Evolutionary conservation across 2,329 filamentous ascomycete genomes (phyloP).

Genomic region (Cladobotryum protrusum): DNA sequence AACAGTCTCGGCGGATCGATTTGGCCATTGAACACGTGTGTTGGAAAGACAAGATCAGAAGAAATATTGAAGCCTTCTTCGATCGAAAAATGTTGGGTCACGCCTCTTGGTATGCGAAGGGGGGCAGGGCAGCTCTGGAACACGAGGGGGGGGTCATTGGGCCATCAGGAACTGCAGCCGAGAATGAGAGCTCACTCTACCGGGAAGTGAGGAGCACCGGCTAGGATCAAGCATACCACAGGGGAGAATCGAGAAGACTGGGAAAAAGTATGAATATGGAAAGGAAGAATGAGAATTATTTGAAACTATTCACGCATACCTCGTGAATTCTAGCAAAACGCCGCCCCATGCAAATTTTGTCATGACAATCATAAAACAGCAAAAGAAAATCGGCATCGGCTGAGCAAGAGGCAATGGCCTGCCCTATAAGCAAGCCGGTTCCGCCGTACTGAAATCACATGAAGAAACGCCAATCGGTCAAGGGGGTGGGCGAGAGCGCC

Average conservation of each 20-base stretch:
- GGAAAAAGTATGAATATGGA: not conserved
- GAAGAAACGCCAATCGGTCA: not conserved
- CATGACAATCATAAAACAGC: slow-evolving; percentile 21
- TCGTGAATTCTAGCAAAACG: slow-evolving; percentile 25
- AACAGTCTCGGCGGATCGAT: too few relatives aligned
- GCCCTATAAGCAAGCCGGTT: not conserved
- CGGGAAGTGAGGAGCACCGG: too few relatives aligned
- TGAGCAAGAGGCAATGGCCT: not conserved
- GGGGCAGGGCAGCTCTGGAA: too few relatives aligned
- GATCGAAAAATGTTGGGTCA: not conserved
- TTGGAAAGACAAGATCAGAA: too few relatives aligned
- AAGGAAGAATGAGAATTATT: slow-evolving; percentile 4
- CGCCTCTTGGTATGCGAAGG: not conserved
- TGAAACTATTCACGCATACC: slow-evolving; percentile 28
- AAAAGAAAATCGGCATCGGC: not conserved
- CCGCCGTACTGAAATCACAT: not conserved
- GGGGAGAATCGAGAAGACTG: too few relatives aligned
- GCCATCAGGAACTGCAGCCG: too few relatives aligned
- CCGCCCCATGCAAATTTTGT: slow-evolving; percentile 22
- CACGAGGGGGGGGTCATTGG: too few relatives aligned
- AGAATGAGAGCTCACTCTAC: too few relatives aligned
- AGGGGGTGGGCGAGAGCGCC: too few relatives aligned
- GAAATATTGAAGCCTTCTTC: not conserved
- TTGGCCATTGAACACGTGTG: too few relatives aligned
- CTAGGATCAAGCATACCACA: too few relatives aligned